Evolutionary conservation across 768 basidiomycete genomes (phyloP), one percentile per base, ranked within the genome.

Genomic region (Suillus sp.): DNA sequence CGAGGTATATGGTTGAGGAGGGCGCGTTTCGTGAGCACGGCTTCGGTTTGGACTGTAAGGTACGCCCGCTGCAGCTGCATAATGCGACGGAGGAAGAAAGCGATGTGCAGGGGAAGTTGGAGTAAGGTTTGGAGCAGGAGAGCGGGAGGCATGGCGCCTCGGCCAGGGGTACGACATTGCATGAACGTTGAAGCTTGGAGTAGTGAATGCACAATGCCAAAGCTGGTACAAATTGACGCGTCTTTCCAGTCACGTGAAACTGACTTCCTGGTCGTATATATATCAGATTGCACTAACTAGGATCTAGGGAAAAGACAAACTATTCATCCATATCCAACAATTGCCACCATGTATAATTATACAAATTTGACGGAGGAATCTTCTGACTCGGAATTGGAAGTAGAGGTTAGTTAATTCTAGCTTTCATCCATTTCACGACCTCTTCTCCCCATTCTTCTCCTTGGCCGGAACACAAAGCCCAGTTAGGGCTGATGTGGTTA

Each of bases 401-500:
- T 16, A 27, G 27, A n/a, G 3, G 30, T 16, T 54, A 53, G 47
- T 61, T 42, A n/a, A 68, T 54, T 62, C 47, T 69, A 47, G 67
- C 67, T 56, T 73, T 70, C 59, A 80, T 66, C 76, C 75, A 81
- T 8, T 64, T 57, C 4, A 69, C 73, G 40, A 83, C 80, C 20
- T 84, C 80, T 61, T 81, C 75, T 1, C 78, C 87, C 87, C 88
- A 89, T 37, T 83, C 78, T 67, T 90, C 88, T 20, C 85, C 89
- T 66, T 84, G 72, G 1, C 88, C 87, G 2, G 80, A 82, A 3
- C 77, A 71, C 62, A 88, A 68, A 16, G 79, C 80, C 76, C 77
- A 80, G 56, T 81, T 79, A 16, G 80, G 67, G 63, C 87, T 90
- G 61, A 90, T 75, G 66, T 90, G 89, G 70, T 90, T 90, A 65